These are phyloP conservation scores for Aspergillus flavus DNA, from an alignment of 2,329 filamentous ascomycete genomes.

Conservation along the genomic window DNA sequence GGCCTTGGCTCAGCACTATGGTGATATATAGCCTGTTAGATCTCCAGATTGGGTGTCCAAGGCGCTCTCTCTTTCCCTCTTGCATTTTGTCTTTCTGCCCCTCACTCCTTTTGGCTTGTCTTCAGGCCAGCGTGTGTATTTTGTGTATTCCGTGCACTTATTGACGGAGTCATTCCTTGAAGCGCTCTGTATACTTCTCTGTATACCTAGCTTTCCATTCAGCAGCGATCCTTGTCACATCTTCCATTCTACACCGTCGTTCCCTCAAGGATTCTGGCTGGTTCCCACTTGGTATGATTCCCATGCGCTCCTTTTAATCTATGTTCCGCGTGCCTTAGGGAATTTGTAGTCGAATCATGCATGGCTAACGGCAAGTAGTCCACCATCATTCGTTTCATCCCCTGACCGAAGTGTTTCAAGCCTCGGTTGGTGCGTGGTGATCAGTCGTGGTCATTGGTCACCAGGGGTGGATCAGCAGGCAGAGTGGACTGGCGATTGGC, in stretches of 20 bases:
- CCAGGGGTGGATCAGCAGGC: background rate
- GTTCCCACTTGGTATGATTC: constrained; percentile 3
- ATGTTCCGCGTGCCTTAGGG: background rate
- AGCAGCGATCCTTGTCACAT: background rate
- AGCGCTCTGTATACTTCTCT: background rate
- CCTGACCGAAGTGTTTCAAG: constrained; percentile 15
- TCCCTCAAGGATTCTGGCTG: too few relatives aligned
- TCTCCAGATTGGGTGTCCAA: background rate
- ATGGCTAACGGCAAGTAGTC: constrained; percentile 10
- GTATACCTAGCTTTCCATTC: background rate
- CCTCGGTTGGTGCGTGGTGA: constrained; percentile 2
- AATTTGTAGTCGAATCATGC: constrained; percentile 5
- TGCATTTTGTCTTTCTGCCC: constrained; percentile 12
- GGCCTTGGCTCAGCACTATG: background rate
- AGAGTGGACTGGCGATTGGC: background rate
- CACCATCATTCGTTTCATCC: constrained; percentile 12
- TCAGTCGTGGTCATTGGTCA: constrained; percentile 9
- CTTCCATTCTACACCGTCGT: background rate
- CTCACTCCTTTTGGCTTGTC: constrained; percentile 7
- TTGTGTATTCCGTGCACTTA: background rate
- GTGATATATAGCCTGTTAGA: constrained; percentile 7
- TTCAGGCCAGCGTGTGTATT: background rate
- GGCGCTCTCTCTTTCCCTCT: constrained; percentile 9
- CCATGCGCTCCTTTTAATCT: background rate
- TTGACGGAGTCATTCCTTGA: background rate